These are phyloP conservation scores for Neurospora tetraspora DNA, from an alignment of 495 filamentous ascomycete genomes.

Conservation along the genomic window DNA sequence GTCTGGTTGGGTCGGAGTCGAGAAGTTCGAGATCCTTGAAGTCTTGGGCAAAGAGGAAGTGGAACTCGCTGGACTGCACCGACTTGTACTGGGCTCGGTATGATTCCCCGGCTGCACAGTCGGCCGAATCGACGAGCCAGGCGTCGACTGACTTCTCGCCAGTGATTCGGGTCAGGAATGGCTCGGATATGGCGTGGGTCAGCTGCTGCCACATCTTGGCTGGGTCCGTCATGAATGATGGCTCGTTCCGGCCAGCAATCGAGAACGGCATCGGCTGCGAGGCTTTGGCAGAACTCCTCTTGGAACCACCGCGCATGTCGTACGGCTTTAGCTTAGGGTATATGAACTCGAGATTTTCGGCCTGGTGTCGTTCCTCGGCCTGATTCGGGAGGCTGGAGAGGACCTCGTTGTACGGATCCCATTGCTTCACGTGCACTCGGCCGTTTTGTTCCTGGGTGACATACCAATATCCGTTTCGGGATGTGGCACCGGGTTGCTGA, in stretches of 20 bases:
- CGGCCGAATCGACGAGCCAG: constrained; percentile 44
- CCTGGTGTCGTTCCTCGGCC: constrained; percentile 26
- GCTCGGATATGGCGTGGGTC: constrained; percentile 38
- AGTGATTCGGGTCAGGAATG: constrained; percentile 39
- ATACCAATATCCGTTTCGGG: constrained; percentile 53
- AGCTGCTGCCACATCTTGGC: constrained; percentile 31
- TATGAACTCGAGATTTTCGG: constrained; percentile 23
- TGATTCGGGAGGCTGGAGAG: constrained; percentile 29
- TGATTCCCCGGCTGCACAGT: constrained; percentile 21
- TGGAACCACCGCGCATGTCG: constrained; percentile 7
- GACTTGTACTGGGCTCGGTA: constrained; percentile 14
- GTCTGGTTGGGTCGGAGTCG: constrained; percentile 35
- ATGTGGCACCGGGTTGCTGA: constrained; percentile 36
- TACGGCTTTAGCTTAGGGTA: constrained; percentile 32
- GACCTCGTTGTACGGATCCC: constrained; percentile 46
- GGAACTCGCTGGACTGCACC: constrained; percentile 21
- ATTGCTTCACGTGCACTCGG: constrained; percentile 45
- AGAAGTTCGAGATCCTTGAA: constrained; percentile 60
- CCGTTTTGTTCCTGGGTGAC: constrained; percentile 22
- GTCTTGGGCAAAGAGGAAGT: constrained; percentile 47
- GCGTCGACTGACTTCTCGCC: constrained; percentile 27
- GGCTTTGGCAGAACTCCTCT: neutral
- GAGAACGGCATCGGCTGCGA: neutral
- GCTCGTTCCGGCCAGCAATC: neutral
- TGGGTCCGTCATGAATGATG: constrained; percentile 4